These are phyloP conservation scores for Jimgerdemannia flammicorona DNA, from an alignment of 192 early-diverging fungal genomes.

Conservation along the genomic window DNA sequence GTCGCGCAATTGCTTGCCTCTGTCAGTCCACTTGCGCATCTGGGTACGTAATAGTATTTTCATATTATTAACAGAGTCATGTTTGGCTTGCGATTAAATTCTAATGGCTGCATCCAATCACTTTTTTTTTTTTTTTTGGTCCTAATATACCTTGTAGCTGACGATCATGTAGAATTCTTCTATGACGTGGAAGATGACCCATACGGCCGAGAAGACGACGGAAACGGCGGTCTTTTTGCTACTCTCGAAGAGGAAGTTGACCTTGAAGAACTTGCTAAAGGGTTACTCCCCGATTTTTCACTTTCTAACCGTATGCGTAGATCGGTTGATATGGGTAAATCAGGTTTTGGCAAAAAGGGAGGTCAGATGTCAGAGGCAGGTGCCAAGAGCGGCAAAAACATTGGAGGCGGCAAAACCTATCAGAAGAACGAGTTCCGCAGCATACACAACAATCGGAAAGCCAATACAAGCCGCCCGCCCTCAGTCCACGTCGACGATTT, in stretches of 20 bases:
- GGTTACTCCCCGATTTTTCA: slow-evolving; percentile 20
- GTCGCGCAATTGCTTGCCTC: background rate
- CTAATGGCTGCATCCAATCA: no score
- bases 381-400: slow-evolving; percentile 17
- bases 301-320: background rate
- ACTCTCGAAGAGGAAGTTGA: slow-evolving; percentile 14
- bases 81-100: no score
- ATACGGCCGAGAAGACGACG: slow-evolving; percentile 7
- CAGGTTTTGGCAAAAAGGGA: background rate
- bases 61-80: background rate
- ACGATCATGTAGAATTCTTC: slow-evolving; percentile 14
- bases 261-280: slow-evolving; percentile 18
- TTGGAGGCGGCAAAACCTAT: slow-evolving; percentile 29
- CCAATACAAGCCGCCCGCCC: slow-evolving; percentile 29
- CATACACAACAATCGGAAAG: slow-evolving; percentile 24
- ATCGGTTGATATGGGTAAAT: background rate
- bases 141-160: background rate
- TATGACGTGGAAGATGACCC: slow-evolving; percentile 20
- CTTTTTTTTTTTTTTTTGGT: background rate
- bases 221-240: slow-evolving; percentile 13
- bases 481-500: slow-evolving; percentile 35
- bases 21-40: background rate
- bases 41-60: background rate
- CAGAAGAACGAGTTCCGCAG: slow-evolving; percentile 29
- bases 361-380: background rate